Evolutionary conservation across 2,329 filamentous ascomycete species (phyloP), one percentile per base, ranked within the genome.

Genomic region (Hansfordia pulvinata): DNA sequence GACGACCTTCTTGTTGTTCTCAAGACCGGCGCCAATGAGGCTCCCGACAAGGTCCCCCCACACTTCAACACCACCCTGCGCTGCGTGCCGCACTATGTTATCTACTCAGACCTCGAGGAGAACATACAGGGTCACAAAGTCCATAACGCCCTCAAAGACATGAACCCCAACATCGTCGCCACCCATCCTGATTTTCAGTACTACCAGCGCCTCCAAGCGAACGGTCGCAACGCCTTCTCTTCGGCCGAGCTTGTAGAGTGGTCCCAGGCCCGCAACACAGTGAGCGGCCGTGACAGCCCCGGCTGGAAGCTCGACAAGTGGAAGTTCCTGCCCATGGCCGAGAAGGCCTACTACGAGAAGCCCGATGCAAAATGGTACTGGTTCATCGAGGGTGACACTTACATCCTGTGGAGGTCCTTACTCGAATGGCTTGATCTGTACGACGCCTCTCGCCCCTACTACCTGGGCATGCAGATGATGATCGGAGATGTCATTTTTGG

Each of bases 381-480:
- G 29, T 74, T 74, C 41, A 58, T 69, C 24, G 68, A 72, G 36
- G 59, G 64, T 1, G 69, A 74, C 39, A 71, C 66, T 0, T 72
- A 67, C 35, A 43, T 71, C 20, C 50, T 66, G 8, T 66, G 66
- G 53, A 47, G 55, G 18, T 67, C 64, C 17, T 36, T 72, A 20
- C 39, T 69, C 10, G 46, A 54, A 14, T 73, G 64, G 64, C 52
- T 74, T 13, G 48, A 50, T 11, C 49, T 56, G 13, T 58, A 65
- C 34, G 58, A 73, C 39, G 35, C 58, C 3, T 43, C 41, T 3
- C 42, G 62, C 31, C 58, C 61, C 5, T 46, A 52, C 24, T 73
- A 71, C 38, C 53, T 69, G 17, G 68, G 64, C 20, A 64, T 62
- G 17, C 60, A 64, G 35, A 64, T 63, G 36, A 53, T 57, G 41